Percentiles rank a stretch among this genome's conserved stretches.
phyloP scores from a whole-genome alignment of 352 stramenopile species.

The Globisporangium okanoganense region DNA sequence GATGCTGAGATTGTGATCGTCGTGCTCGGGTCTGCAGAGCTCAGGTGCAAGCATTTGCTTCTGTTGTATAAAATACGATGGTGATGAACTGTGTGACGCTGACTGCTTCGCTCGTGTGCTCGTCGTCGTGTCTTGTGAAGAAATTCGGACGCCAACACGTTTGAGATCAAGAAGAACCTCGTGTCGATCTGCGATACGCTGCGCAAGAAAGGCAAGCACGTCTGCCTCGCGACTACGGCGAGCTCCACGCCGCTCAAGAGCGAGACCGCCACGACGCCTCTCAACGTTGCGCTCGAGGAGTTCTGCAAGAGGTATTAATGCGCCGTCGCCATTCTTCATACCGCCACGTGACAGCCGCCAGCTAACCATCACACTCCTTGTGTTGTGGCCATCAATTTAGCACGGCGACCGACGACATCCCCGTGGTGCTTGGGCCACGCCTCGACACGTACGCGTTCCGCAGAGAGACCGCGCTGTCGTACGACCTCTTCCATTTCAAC shows the following conservation, averaged over 20 bases:
- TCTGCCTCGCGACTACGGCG: constrained; percentile 63
- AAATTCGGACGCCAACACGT: constrained; percentile 22
- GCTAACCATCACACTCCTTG: background rate
- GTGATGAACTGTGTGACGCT: background rate
- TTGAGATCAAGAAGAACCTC: constrained; percentile 56
- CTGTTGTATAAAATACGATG: background rate
- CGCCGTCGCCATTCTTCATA: background rate
- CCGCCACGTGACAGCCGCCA: background rate
- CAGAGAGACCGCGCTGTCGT: constrained; percentile 48
- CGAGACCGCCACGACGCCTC: constrained; percentile 27
- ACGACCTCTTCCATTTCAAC: constrained; percentile 82
- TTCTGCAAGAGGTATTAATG: constrained; percentile 62
- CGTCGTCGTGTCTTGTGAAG: background rate
- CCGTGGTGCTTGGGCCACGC: constrained; percentile 66
- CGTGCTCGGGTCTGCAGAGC: constrained; percentile 68
- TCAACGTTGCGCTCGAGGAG: constrained; percentile 69
- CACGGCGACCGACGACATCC: constrained; percentile 56
- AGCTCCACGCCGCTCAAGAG: constrained; percentile 36
- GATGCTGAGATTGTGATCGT: constrained; percentile 81
- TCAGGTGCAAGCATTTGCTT: constrained; percentile 27
- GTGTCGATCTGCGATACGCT: constrained; percentile 72
- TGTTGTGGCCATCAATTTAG: constrained; percentile 20
- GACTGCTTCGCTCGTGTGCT: background rate
- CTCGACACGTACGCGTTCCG: constrained; percentile 74
- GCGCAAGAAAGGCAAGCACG: constrained; percentile 78